Conservation (phyloP, 768 basidiomycete genomes). For the Mycena pura region DNA sequence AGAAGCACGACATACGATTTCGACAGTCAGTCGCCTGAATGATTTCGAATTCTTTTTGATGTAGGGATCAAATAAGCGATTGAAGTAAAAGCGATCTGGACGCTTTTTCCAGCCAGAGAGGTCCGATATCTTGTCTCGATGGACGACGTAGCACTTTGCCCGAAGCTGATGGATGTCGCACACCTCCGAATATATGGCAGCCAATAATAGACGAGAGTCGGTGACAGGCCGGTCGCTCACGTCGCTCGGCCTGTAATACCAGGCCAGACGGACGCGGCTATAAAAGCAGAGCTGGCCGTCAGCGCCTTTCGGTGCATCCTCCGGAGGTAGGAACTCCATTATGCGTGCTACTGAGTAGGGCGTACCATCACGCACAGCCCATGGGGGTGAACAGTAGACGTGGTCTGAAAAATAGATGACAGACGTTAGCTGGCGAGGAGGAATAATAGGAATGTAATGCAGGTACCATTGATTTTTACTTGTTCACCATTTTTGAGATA, state of each 20-base stretch:
- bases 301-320: constrained; percentile 69
- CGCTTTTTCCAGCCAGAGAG: constrained; percentile 92
- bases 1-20: constrained; percentile 69
- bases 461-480: constrained; percentile 86
- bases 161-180: constrained; percentile 95
- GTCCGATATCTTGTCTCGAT: constrained; percentile 95
- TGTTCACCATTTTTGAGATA: constrained; percentile 83
- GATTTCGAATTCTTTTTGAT: constrained; percentile 99
- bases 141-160: constrained; percentile 91
- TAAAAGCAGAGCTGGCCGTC: constrained; percentile 72
- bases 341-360: constrained; percentile 96
- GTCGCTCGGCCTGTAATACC: constrained; percentile 97
- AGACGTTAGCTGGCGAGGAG: constrained; percentile 28
- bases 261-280: constrained; percentile 88
- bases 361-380: constrained; percentile 91
- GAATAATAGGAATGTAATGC: constrained; percentile 32
- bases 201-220: constrained; percentile 90
- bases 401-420: constrained; percentile 66
- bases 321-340: constrained; percentile 93
- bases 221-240: constrained; percentile 90
- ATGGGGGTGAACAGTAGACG: constrained; percentile 95
- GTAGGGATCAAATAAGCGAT: constrained; percentile 94
- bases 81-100: constrained; percentile 96
- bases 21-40: constrained; percentile 85
- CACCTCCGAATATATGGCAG: constrained; percentile 95